phyloP scores from a whole-genome alignment of 768 basidiomycete genomes.

The Holtermanniella nyarrowii region DNA sequence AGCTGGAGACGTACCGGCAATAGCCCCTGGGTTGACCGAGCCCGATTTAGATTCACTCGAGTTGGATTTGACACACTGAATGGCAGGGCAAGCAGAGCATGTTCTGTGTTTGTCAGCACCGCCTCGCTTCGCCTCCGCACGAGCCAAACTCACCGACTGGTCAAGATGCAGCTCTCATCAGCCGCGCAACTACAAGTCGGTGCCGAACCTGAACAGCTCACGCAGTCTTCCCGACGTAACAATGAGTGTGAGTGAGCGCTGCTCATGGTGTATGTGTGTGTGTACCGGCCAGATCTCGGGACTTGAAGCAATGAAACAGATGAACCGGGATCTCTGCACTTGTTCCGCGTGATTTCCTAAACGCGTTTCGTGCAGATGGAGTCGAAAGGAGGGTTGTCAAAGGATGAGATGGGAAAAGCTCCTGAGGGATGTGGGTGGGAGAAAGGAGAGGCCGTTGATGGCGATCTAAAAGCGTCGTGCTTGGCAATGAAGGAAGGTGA shows the following conservation, averaged over 20 bases:
- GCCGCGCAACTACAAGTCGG: conserved; percentile 31
- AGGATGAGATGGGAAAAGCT: conserved; percentile 47
- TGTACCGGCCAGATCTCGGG: no score
- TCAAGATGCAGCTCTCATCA: conserved; percentile 29
- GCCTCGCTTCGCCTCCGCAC: not conserved
- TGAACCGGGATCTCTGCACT: no score
- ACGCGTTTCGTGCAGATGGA: no score
- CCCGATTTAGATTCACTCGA: conserved; percentile 8
- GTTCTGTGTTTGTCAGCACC: conserved; percentile 18
- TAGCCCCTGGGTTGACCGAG: conserved; percentile 34
- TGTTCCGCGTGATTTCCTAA: no score
- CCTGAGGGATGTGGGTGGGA: conserved; percentile 65
- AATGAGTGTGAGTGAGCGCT: not conserved
- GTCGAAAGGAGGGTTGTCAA: no score
- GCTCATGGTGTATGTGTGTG: not conserved
- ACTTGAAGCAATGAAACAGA: no score
- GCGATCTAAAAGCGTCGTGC: no score
- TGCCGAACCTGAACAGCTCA: conserved; percentile 19
- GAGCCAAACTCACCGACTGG: conserved; percentile 8
- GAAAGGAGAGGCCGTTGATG: no score
- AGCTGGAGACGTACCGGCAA: conserved; percentile 15
- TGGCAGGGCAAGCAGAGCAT: conserved; percentile 34
- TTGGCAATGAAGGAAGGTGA: no score
- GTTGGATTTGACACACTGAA: conserved; percentile 26
- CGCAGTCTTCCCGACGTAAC: conserved; percentile 7